Base-by-base conservation (phyloP, 495 filamentous ascomycete genomes). In the Lepraria neglecta region DNA sequence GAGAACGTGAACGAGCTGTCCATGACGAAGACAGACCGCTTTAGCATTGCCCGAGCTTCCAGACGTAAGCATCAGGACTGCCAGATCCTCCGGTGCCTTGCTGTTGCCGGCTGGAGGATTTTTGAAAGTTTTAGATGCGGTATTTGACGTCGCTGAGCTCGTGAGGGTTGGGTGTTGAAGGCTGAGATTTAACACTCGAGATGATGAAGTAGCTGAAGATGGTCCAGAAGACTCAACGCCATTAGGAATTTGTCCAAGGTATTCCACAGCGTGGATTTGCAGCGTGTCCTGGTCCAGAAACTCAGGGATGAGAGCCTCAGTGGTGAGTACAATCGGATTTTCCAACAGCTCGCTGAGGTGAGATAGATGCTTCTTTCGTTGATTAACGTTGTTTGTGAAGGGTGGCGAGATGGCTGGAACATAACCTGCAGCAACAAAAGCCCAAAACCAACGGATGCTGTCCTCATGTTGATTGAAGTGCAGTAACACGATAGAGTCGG, bases 371-470 rank as follows among this genome's bases (percentile, higher is more conserved):
- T 69, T 65, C 43, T 61, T 14, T 14, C 75, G 70, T 21, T 73
- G 60, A 1, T 67, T 61, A 3, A 64, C 24, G 53, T 75, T 69
- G 14, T 73, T 70, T 30, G 68, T 67, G 45, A 78, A 65, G 21
- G 72, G 68, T 24, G 73, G 66, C 6, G 75, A 76, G 15, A 77
- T 64, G 21, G 69, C 74, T 12, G 77, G 78, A 12, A 78, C 58
- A 10, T 63, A 71, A 4, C 73, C 73, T 9, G 77, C 74, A 12
- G 69, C 59, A 12, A 75, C 51, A 30, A 76, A 71, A 12, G 75
- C 69, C 78, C 77, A 81, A 64, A 78, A 75, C 74, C 72, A 81
- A 10, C 67, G 17, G 12, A 79, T 73, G 9, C 55, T 66, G 28
- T 78, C 72, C 56, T 54, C 52, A 42, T 77, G 72, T 40, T 69